Evolutionary conservation across 176 grass and related monocot genomes (phyloP).

Genomic region (Thalia dealbata): DNA sequence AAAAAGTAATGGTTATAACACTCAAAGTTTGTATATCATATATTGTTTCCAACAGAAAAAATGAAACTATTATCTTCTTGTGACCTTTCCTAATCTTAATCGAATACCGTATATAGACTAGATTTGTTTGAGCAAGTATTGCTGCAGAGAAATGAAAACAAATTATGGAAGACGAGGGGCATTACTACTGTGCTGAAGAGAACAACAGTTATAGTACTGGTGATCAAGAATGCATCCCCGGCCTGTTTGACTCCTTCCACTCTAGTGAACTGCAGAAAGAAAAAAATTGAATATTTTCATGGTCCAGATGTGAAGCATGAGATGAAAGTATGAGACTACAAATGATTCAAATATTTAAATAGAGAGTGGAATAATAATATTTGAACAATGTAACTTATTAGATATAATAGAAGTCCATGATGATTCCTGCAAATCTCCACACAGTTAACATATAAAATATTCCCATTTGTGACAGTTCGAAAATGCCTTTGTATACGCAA

Average conservation of each 20-base stretch:
- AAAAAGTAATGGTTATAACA: no score
- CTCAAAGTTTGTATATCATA: no score
- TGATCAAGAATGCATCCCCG: constrained; percentile 83
- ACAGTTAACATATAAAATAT: constrained; percentile 14
- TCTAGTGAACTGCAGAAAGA: constrained; percentile 52
- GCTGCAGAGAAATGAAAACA: constrained; percentile 1
- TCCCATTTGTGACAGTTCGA: no score
- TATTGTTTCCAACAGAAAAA: no score
- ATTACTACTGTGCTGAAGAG: constrained; percentile 96
- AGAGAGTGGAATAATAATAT: background rate
- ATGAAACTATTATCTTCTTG: no score
- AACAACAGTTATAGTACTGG: constrained; percentile 92
- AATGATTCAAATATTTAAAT: background rate
- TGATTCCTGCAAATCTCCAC: constrained; percentile 6
- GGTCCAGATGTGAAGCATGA: background rate
- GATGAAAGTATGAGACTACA: background rate
- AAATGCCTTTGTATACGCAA: no score
- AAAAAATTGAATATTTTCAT: background rate
- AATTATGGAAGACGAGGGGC: background rate
- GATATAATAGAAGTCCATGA: background rate
- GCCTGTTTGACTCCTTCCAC: constrained; percentile 45
- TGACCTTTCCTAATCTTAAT: no score
- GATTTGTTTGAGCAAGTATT: background rate
- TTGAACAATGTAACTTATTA: background rate
- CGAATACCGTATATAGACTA: no score